Base-by-base conservation (phyloP, 1,139 yeast genomes). In the Candida sp. region DNA sequence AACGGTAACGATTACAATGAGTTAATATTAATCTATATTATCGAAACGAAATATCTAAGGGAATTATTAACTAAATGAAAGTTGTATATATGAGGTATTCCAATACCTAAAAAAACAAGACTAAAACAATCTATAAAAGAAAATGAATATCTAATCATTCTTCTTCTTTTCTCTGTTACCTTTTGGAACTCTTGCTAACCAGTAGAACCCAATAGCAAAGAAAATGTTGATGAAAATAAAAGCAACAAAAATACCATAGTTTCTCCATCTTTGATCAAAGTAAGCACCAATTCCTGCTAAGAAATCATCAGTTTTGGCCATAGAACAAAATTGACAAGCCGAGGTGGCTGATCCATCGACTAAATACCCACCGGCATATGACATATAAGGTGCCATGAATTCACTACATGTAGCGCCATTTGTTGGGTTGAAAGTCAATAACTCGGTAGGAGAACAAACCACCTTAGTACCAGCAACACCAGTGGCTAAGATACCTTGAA, bases 101-200 rank as follows among this genome's bases (percentile, higher is more conserved):
- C 29, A 25, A 25, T 9, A 25, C 29, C 29, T 25, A n/a, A n/a
- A n/a, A n/a, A n/a, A n/a, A n/a, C n/a, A n/a, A n/a, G n/a, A n/a
- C n/a, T n/a, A n/a, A n/a, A n/a, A n/a, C n/a, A n/a, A n/a, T n/a
- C n/a, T n/a, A n/a, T n/a, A n/a, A n/a, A n/a, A n/a, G n/a, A n/a
- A n/a, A n/a, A n/a, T n/a, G n/a, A n/a, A n/a, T n/a, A n/a, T 23
- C 23, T 35, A 35, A 22, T 23, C n/a, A 9, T 34, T 42, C 41
- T 54, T 44, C 52, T 57, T 58, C 53, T 59, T 59, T 40, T 52
- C 49, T 53, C 65, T 56, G 43, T 49, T 52, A 27, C 66, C 64
- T 52, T 68, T 71, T 49, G 95, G 95, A 45, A 87, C 95, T 70
- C 96, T 81, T n/a, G 81, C 80, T 41, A 84, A 62, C 83, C 87